Conservation (phyloP, 1,284 basidiomycete genomes). For the Porphyrellus sp. region DNA sequence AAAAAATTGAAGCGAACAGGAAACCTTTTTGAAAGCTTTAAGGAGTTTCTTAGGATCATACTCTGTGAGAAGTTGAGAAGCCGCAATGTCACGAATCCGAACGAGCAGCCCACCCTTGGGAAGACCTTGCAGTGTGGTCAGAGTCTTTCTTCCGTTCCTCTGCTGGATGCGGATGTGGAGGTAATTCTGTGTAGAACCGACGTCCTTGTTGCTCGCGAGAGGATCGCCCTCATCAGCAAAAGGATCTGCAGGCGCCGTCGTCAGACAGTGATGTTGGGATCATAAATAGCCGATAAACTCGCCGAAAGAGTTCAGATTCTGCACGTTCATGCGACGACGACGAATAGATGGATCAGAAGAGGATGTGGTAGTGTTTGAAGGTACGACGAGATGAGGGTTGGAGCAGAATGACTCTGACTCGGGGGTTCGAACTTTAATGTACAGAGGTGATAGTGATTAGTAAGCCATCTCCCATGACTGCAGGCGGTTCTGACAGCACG, state of each 20-base stretch:
- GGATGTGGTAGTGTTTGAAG: constrained; percentile 45
- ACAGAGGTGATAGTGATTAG: constrained; percentile 22
- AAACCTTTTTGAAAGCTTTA: constrained; percentile 97
- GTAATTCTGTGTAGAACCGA: constrained; percentile 82
- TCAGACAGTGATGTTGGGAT: constrained; percentile 10
- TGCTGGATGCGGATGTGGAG: constrained; percentile 98
- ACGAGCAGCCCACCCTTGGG: constrained; percentile 70
- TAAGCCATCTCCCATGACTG: constrained; percentile 18
- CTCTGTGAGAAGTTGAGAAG: constrained; percentile 49
- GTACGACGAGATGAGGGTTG: constrained; percentile 31
- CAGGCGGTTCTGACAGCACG: not conserved
- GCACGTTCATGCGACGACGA: constrained; percentile 83
- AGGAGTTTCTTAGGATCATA: constrained; percentile 98
- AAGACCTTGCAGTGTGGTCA: constrained; percentile 97
- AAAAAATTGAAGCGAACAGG: constrained; percentile 8
- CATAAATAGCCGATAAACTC: constrained; percentile 36
- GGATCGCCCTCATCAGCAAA: constrained; percentile 90
- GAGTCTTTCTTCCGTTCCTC: constrained; percentile 97
- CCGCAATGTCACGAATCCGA: constrained; percentile 10
- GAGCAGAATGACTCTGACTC: constrained; percentile 17
- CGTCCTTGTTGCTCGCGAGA: constrained; percentile 69
- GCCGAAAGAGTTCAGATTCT: constrained; percentile 84
- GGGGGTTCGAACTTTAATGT: constrained; percentile 29
- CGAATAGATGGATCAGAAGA: constrained; percentile 39
- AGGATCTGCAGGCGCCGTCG: constrained; percentile 61